These are phyloP conservation scores for Davidsoniella virescens DNA, from an alignment of 2,329 filamentous ascomycete species.

Conservation along the genomic window DNA sequence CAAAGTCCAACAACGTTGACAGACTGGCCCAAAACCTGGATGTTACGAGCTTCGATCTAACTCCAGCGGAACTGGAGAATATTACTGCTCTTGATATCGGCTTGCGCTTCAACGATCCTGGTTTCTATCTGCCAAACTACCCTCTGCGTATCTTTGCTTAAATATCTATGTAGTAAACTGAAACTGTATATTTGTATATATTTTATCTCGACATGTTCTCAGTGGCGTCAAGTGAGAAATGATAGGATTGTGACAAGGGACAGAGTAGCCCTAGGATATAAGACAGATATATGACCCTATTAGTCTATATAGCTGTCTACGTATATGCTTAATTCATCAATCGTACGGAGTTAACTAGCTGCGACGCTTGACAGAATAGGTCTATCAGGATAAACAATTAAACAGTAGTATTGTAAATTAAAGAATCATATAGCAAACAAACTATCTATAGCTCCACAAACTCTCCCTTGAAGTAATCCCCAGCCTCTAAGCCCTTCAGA, in stretches of 20 bases:
- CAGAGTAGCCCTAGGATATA: no score
- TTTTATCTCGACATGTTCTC: no score
- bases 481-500: slow-evolving; percentile 2
- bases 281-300: no score
- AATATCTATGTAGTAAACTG: neutral
- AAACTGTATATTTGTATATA: no score
- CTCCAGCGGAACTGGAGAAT: slow-evolving; percentile 46
- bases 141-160: slow-evolving; percentile 38
- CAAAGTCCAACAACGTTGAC: slow-evolving; percentile 47
- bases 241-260: no score
- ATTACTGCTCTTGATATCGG: slow-evolving; percentile 49
- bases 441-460: slow-evolving; percentile 9
- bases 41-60: slow-evolving; percentile 48
- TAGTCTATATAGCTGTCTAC: no score
- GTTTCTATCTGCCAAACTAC: slow-evolving; percentile 23
- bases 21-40: slow-evolving; percentile 50
- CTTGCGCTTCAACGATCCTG: slow-evolving; percentile 59
- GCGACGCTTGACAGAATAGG: no score
- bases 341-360: no score
- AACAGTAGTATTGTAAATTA: no score
- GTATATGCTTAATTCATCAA: no score
- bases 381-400: no score
- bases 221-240: no score
- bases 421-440: neutral
- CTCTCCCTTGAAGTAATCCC: slow-evolving; percentile 7